phyloP scores from a whole-genome alignment of 1,139 yeast genomes.

The Pneumocystis wakefieldiae region DNA sequence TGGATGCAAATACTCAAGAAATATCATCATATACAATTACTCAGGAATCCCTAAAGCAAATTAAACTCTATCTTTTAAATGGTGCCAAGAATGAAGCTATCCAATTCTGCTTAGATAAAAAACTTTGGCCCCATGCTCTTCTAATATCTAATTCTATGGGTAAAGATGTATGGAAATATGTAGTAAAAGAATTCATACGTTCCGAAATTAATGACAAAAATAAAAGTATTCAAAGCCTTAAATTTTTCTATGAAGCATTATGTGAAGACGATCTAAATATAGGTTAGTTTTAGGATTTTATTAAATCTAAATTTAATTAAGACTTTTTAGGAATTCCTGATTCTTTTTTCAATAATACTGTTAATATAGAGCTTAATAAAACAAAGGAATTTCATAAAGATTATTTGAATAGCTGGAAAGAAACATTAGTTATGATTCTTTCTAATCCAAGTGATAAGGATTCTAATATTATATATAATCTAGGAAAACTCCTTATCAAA shows the following conservation, averaged over 20 bases:
- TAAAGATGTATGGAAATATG: constrained; percentile 42
- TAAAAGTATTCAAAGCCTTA: constrained; percentile 38
- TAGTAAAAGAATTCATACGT: constrained; percentile 38
- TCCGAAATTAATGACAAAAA: constrained; percentile 27
- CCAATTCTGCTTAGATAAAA: constrained; percentile 42
- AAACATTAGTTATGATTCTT: constrained; percentile 22
- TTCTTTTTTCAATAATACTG: not conserved
- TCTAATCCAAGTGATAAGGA: constrained; percentile 23
- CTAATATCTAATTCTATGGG: constrained; percentile 55
- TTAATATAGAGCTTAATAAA: constrained; percentile 1
- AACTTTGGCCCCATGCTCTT: constrained; percentile 68
- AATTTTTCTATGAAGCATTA: constrained; percentile 46
- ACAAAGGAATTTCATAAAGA: not conserved
- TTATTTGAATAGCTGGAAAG: constrained; percentile 23
- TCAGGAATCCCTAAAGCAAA: constrained; percentile 3
- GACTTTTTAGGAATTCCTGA: constrained; percentile 2
- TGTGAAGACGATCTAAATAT: constrained; percentile 48
- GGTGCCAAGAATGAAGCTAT: constrained; percentile 62
- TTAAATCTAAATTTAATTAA: not conserved
- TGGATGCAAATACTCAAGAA: constrained; percentile 4
- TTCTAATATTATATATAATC: constrained; percentile 21
- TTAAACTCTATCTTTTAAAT: constrained; percentile 24
- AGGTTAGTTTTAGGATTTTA: constrained; percentile 31
- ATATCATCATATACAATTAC: constrained; percentile 1
- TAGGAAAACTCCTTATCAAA: constrained; percentile 22